A percentile compares a stretch with the other conserved stretches of the same genome.
Conservation (phyloP, 1,284 basidiomycete genomes). For the Sporisorium scitamineum region DNA sequence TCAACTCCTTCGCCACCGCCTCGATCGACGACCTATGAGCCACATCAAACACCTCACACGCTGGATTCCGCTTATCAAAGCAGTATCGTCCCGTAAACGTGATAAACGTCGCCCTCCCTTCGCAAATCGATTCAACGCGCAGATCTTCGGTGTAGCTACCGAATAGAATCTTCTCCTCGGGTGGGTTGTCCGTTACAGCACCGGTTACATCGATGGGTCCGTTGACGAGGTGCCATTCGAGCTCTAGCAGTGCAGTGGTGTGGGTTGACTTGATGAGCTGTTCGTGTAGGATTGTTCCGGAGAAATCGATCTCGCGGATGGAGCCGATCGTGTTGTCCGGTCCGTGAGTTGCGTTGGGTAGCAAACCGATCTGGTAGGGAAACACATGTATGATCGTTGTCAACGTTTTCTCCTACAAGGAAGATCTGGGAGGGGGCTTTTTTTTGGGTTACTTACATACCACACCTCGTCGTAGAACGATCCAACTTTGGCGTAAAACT, state of each 20-base stretch:
- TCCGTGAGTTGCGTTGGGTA: conserved; percentile 21
- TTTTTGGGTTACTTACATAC: conserved; percentile 36
- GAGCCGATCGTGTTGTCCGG: conserved; percentile 31
- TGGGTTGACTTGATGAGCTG: conserved; percentile 31
- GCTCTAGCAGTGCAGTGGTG: conserved; percentile 29
- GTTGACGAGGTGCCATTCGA: conserved; percentile 38
- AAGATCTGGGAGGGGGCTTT: no score
- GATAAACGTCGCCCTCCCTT: conserved; percentile 27
- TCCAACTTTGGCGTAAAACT: conserved; percentile 29
- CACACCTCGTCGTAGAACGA: conserved; percentile 36
- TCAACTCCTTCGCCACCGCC: conserved; percentile 22
- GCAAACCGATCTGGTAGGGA: conserved; percentile 34
- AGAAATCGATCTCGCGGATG: conserved; percentile 33
- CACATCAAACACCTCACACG: conserved; percentile 35
- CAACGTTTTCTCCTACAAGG: no score
- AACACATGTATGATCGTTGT: no score
- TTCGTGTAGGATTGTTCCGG: conserved; percentile 34
- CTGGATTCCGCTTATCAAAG: conserved; percentile 36
- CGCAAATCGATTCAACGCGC: conserved; percentile 32
- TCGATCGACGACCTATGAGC: conserved; percentile 27
- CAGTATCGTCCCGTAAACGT: conserved; percentile 34
- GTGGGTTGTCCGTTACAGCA: conserved; percentile 31
- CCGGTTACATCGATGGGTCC: conserved; percentile 37
- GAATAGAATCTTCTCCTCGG: conserved; percentile 25
- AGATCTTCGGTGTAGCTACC: conserved; percentile 38